Evolutionary conservation across 2,329 filamentous ascomycete species (phyloP), one percentile per base, ranked within the genome.

Genomic region (Aspergillus thermomutatus): DNA sequence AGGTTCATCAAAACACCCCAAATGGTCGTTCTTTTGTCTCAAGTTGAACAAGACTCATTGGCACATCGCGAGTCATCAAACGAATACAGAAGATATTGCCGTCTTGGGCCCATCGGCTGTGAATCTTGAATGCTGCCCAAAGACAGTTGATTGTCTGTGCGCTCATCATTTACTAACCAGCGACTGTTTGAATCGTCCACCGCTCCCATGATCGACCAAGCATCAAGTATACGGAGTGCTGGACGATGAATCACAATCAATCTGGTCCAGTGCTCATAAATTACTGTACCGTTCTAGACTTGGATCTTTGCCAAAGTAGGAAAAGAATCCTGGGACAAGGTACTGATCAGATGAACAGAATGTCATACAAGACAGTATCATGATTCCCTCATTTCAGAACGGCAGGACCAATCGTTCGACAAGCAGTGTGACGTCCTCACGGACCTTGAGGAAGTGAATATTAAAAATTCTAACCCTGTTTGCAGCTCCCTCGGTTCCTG

Each of bases 321-420:
- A 14, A 23, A 23, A 8, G 21, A 25, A 46, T 46, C 43, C 43
- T 43, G 27, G 43, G 31, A 53, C 52, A 49, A 53, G 56, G 50
- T 41, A 49, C 37, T 56, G 60, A 61, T 63, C 60, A 63, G 58
- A 62, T 61, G 62, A 50, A 58, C 59, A 53, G 26, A 49, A 50
- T 27, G 59, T 61, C 59, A 61, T 61, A 61, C 59, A 61, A 55
- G 54, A 58, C 31, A 23, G 50, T 58, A 61, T 52, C 46, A 55
- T 53, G 45, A 27, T 53, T 52, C 54, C 37, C 46, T 46, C 55
- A 49, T 52, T 55, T 57, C 49, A 43, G 57, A 47, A 52, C 28
- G 41, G 25, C 53, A 57, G n/a, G 28, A 27, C 60, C 62, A 64
- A 64, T 62, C 56, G 55, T 52, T 63, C 43, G 48, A 46, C 17